Conservation (phyloP, 768 basidiomycete genomes). For the Leccinum uliginosum region DNA sequence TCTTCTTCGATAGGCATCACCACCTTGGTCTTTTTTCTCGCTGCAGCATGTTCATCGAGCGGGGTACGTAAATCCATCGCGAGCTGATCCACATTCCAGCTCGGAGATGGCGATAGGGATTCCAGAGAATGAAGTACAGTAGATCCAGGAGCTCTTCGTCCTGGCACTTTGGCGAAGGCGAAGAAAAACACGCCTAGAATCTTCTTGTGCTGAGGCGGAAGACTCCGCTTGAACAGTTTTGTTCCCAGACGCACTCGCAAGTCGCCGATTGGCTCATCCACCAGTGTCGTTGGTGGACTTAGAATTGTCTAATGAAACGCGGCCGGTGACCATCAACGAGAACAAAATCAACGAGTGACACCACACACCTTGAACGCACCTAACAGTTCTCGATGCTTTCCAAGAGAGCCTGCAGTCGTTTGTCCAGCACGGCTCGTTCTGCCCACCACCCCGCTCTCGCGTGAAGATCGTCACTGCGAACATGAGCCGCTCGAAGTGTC, state of each 20-base stretch:
- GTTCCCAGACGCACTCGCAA: constrained; percentile 68
- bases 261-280: constrained; percentile 44
- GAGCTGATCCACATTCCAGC: constrained; percentile 87
- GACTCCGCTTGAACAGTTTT: constrained; percentile 66
- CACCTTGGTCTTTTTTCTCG: constrained; percentile 29
- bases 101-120: constrained; percentile 85
- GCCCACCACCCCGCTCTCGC: constrained; percentile 85
- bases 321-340: not conserved
- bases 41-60: constrained; percentile 64
- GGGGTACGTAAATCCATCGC: constrained; percentile 75
- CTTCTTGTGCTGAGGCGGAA: constrained; percentile 55
- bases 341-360: not conserved
- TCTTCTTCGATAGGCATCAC: constrained; percentile 40
- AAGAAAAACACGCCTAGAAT: constrained; percentile 85
- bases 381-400: constrained; percentile 89
- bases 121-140: constrained; percentile 85
- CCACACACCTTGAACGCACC: constrained; percentile 88
- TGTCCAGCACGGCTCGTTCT: constrained; percentile 69
- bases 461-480: constrained; percentile 62
- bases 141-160: constrained; percentile 96
- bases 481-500: constrained; percentile 64
- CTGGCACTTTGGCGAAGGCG: constrained; percentile 71
- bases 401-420: constrained; percentile 66
- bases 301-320: constrained; percentile 47
- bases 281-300: constrained; percentile 41